Conservation (phyloP, 2,329 filamentous ascomycete species). For the Exophiala oligosperma region DNA sequence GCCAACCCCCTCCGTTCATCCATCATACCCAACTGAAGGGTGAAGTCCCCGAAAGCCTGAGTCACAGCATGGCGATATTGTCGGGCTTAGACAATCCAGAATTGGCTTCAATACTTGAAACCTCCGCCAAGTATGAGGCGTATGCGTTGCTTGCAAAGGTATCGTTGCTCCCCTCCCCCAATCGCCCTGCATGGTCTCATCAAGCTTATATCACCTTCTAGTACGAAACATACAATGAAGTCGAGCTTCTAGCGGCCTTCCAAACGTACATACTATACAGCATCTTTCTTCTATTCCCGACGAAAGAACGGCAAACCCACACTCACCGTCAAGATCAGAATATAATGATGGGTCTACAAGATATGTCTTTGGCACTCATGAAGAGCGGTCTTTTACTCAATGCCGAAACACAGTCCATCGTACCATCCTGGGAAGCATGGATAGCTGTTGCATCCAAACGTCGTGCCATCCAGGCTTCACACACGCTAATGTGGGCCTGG, state of each 20-base stretch:
- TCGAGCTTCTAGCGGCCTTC: conserved; percentile 36
- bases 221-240: conserved; percentile 37
- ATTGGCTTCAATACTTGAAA: background rate
- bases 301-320: conserved; percentile 26
- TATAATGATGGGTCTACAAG: conserved; percentile 35
- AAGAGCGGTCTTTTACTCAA: conserved; percentile 37
- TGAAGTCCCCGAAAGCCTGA: background rate
- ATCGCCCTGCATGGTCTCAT: background rate
- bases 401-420: conserved; percentile 35
- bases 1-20: conserved; percentile 1
- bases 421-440: conserved; percentile 40
- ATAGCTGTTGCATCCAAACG: conserved; percentile 58
- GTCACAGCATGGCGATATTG: background rate
- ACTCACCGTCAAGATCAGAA: conserved; percentile 28
- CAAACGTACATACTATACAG: conserved; percentile 41
- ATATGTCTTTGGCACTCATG: conserved; percentile 35
- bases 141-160: conserved; percentile 3
- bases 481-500: conserved; percentile 43
- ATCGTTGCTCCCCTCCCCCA: background rate
- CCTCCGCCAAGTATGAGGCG: background rate
- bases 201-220: conserved; percentile 16
- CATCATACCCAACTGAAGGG: background rate
- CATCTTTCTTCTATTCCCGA: conserved; percentile 41
- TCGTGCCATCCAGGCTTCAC: conserved; percentile 40
- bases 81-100: background rate